These are phyloP conservation scores for Orbilia brochopaga DNA, from an alignment of 2,329 filamentous ascomycete species.

Conservation along the genomic window DNA sequence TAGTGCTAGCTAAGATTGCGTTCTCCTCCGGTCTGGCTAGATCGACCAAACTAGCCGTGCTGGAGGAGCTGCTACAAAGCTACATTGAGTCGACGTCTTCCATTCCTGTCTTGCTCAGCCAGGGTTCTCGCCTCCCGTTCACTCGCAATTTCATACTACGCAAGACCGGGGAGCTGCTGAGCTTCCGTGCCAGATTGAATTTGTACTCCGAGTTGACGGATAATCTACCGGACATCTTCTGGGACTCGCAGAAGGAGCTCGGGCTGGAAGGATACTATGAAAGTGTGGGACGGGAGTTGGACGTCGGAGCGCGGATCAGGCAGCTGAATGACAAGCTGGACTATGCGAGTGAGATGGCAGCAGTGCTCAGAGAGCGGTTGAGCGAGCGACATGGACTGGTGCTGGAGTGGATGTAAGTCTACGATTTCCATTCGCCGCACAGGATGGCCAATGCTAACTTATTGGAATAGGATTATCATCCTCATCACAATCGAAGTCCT, in stretches of 20 bases:
- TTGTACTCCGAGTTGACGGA: slow-evolving; percentile 97
- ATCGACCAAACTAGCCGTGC: slow-evolving; percentile 88
- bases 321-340: slow-evolving; percentile 96
- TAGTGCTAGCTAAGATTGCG: slow-evolving; percentile 87
- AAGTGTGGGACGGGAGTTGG: slow-evolving; percentile 84
- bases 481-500: slow-evolving; percentile 91
- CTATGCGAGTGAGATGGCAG: slow-evolving; percentile 94
- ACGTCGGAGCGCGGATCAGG: slow-evolving; percentile 88
- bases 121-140: slow-evolving; percentile 58
- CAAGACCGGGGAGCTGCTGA: slow-evolving; percentile 90
- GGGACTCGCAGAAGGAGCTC: slow-evolving; percentile 87
- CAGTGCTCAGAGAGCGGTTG: slow-evolving; percentile 81
- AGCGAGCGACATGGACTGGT: slow-evolving; percentile 88
- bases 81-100: slow-evolving; percentile 87
- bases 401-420: slow-evolving; percentile 76
- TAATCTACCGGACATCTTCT: slow-evolving; percentile 92
- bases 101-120: slow-evolving; percentile 77
- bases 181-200: slow-evolving; percentile 88
- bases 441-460: background rate
- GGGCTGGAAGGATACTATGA: slow-evolving; percentile 95
- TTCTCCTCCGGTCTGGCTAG: slow-evolving; percentile 93
- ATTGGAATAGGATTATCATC: slow-evolving; percentile 70
- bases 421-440: background rate
- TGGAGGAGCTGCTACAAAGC: slow-evolving; percentile 79
- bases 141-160: slow-evolving; percentile 78